phyloP scores from a whole-genome alignment of 192 early-diverging fungal species.

The Backusella westeae region DNA sequence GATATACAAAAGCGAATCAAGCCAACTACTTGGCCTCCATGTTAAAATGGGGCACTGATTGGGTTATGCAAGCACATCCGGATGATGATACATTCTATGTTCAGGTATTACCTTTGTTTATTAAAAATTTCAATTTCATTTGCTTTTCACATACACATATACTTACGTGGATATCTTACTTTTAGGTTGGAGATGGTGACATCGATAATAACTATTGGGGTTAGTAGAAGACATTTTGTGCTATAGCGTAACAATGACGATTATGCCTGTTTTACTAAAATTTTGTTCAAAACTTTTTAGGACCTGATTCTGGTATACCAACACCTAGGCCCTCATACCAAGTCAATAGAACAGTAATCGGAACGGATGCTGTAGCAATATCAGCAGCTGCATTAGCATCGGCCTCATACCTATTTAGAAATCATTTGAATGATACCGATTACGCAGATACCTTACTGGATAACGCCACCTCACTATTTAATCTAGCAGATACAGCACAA shows the following conservation, averaged over 20 bases:
- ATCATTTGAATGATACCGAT: constrained; percentile 43
- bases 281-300: constrained; percentile 4
- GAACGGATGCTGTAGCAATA: constrained; percentile 55
- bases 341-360: constrained; percentile 42
- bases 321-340: constrained; percentile 48
- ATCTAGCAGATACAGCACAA: constrained; percentile 45
- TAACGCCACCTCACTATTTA: constrained; percentile 44
- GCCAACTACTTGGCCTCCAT: constrained; percentile 40
- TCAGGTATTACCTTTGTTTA: constrained; percentile 31
- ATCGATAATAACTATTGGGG: constrained; percentile 63
- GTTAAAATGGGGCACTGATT: constrained; percentile 59
- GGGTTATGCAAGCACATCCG: constrained; percentile 59
- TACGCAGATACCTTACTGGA: constrained; percentile 42
- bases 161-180: not conserved
- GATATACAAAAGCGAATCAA: constrained; percentile 51
- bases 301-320: constrained; percentile 41
- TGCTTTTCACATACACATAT: not conserved
- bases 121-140: not conserved
- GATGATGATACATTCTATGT: constrained; percentile 49
- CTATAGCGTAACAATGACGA: not conserved
- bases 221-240: constrained; percentile 20
- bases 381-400: constrained; percentile 58
- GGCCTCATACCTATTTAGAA: constrained; percentile 47
- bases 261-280: not conserved
- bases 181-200: constrained; percentile 38